Conservation (phyloP, 2,329 filamentous ascomycete genomes). For the Sporothrix humicola region DNA sequence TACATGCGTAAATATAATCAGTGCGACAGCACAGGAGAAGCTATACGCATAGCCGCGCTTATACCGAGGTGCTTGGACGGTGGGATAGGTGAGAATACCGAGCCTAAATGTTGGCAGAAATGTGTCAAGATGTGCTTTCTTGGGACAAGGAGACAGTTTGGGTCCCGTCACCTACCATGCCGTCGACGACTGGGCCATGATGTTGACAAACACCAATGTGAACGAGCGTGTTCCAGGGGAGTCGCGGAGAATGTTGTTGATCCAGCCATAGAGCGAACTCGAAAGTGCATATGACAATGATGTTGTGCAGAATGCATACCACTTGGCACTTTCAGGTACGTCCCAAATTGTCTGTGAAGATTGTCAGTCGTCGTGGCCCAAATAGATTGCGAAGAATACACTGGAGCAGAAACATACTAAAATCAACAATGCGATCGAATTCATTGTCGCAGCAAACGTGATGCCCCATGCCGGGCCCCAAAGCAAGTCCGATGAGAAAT, state of each 20-base stretch:
- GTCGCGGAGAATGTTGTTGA: conserved; percentile 56
- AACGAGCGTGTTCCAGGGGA: conserved; percentile 52
- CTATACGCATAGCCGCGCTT: conserved; percentile 26
- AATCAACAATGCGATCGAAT: conserved; percentile 59
- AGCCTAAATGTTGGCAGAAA: conserved; percentile 4
- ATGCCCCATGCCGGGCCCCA: conserved; percentile 62
- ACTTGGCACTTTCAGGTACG: conserved; percentile 60
- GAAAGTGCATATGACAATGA: conserved; percentile 59
- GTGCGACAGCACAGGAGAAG: conserved; percentile 19
- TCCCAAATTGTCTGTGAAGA: conserved; percentile 56
- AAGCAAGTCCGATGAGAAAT: conserved; percentile 61
- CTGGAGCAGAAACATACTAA: conserved; percentile 41
- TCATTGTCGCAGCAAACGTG: conserved; percentile 56
- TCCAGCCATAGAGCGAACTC: conserved; percentile 61
- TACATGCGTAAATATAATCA: conserved; percentile 24
- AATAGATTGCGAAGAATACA: not conserved
- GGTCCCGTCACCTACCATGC: conserved; percentile 50
- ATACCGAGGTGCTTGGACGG: conserved; percentile 26
- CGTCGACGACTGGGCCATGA: conserved; percentile 59
- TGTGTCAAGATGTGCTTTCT: conserved; percentile 5
- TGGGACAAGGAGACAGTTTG: conserved; percentile 2
- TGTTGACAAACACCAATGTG: conserved; percentile 51
- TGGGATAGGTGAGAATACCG: conserved; percentile 29
- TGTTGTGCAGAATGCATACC: conserved; percentile 59
- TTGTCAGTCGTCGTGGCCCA: not conserved